phyloP scores from a whole-genome alignment of 2,329 filamentous ascomycete species.

The Nemania diffusa region DNA sequence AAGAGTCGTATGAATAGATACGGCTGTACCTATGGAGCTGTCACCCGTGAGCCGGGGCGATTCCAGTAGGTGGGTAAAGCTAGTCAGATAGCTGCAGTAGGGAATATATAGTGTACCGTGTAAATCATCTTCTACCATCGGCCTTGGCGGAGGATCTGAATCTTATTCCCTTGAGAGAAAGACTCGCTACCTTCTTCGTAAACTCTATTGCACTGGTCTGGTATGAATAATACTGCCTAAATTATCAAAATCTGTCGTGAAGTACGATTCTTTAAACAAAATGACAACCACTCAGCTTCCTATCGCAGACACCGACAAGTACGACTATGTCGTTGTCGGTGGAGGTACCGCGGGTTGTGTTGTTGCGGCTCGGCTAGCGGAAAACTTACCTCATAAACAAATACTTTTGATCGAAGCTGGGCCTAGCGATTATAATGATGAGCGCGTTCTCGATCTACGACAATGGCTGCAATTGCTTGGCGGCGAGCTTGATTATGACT shows the following conservation, averaged over 20 bases:
- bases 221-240: not conserved
- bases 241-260: conserved; percentile 1
- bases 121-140: conserved; percentile 18
- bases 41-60: not conserved
- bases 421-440: conserved; percentile 88
- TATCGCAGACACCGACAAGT: conserved; percentile 71
- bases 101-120: conserved; percentile 19
- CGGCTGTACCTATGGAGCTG: conserved; percentile 2
- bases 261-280: conserved; percentile 27
- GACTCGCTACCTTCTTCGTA: conserved; percentile 18
- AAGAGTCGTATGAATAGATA: conserved; percentile 3
- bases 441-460: conserved; percentile 85
- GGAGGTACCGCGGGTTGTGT: conserved; percentile 90
- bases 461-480: conserved; percentile 88
- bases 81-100: conserved; percentile 32
- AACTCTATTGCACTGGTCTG: conserved; percentile 4
- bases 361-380: conserved; percentile 79
- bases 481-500: conserved; percentile 91
- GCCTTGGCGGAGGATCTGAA: conserved; percentile 33
- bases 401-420: conserved; percentile 88
- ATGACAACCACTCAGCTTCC: conserved; percentile 74
- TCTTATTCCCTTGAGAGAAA: conserved; percentile 16
- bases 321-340: conserved; percentile 87
- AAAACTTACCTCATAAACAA: conserved; percentile 84
- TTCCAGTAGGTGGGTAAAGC: conserved; percentile 23